phyloP scores from a whole-genome alignment of 1,139 yeast species.

The Debaryomyces udenii region DNA sequence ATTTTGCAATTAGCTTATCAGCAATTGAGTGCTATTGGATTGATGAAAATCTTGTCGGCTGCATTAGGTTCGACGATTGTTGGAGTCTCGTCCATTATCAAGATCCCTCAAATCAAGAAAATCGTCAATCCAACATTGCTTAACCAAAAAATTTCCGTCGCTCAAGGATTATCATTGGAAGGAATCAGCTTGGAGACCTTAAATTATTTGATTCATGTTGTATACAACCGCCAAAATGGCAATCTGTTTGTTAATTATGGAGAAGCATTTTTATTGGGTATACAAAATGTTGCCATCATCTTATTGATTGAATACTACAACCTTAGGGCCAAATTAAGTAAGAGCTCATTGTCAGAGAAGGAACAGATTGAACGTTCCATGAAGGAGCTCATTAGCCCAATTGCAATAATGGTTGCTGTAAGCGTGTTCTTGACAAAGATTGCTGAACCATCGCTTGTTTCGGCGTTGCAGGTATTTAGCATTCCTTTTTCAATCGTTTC shows the following conservation, averaged over 20 bases:
- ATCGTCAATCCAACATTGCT: conserved; percentile 34
- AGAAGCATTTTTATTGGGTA: conserved; percentile 43
- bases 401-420: conserved; percentile 31
- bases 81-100: conserved; percentile 44
- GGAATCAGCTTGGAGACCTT: conserved; percentile 43
- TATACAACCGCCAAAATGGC: conserved; percentile 40
- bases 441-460: conserved; percentile 35
- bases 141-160: conserved; percentile 33
- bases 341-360: conserved; percentile 18
- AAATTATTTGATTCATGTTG: conserved; percentile 44
- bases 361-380: conserved; percentile 25
- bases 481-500: conserved; percentile 58
- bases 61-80: conserved; percentile 41
- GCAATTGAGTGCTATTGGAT: conserved; percentile 40
- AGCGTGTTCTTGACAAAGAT: conserved; percentile 34
- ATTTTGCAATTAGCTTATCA: conserved; percentile 43
- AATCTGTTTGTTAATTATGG: conserved; percentile 47
- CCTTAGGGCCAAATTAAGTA: conserved; percentile 22
- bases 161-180: conserved; percentile 42
- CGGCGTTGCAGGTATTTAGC: conserved; percentile 48
- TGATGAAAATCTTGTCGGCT: conserved; percentile 38
- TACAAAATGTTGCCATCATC: conserved; percentile 44
- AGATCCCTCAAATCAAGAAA: conserved; percentile 48
- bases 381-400: conserved; percentile 28
- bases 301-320: conserved; percentile 42